Percentiles rank a stretch among this genome's conserved stretches.
These are phyloP conservation scores for Amphirosellinia nigrospora DNA, from an alignment of 495 filamentous ascomycete species.

Conservation along the genomic window DNA sequence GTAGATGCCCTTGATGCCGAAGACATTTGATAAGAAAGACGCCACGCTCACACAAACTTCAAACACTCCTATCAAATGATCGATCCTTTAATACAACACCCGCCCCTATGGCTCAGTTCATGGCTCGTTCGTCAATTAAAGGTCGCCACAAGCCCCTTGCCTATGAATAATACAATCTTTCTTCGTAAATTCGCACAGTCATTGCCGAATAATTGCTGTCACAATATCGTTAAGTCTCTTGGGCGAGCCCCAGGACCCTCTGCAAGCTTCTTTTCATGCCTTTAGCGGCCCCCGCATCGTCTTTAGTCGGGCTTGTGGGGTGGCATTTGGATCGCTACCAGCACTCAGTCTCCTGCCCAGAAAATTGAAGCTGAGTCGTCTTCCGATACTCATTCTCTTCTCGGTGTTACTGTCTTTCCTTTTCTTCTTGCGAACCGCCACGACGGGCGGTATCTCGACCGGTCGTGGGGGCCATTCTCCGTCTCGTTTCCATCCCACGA, in stretches of 20 bases:
- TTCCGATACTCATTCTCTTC: conserved; percentile 34
- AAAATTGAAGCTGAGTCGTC: conserved; percentile 46
- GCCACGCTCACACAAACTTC: conserved; percentile 1
- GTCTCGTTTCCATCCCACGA: conserved; percentile 91
- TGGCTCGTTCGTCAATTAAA: not conserved
- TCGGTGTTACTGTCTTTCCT: conserved; percentile 34
- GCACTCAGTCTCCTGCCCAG: conserved; percentile 32
- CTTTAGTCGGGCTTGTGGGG: conserved; percentile 36
- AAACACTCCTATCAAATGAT: not conserved
- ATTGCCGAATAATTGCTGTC: not conserved
- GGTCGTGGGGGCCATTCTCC: conserved; percentile 89
- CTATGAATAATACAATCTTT: not conserved
- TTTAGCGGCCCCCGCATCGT: conserved; percentile 55
- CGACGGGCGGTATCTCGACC: conserved; percentile 43
- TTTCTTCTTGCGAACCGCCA: conserved; percentile 46
- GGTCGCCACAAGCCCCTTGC: not conserved
- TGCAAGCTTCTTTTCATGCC: conserved; percentile 50
- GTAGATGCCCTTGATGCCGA: conserved; percentile 21
- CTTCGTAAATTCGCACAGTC: conserved; percentile 8
- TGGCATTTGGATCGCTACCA: conserved; percentile 28
- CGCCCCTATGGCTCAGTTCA: not conserved
- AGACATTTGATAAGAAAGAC: not conserved
- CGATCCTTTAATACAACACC: not conserved
- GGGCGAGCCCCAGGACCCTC: conserved; percentile 45
- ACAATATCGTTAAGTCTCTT: conserved; percentile 28